Conservation (phyloP, 169 alveolate species). For the Babesia ovis region DNA sequence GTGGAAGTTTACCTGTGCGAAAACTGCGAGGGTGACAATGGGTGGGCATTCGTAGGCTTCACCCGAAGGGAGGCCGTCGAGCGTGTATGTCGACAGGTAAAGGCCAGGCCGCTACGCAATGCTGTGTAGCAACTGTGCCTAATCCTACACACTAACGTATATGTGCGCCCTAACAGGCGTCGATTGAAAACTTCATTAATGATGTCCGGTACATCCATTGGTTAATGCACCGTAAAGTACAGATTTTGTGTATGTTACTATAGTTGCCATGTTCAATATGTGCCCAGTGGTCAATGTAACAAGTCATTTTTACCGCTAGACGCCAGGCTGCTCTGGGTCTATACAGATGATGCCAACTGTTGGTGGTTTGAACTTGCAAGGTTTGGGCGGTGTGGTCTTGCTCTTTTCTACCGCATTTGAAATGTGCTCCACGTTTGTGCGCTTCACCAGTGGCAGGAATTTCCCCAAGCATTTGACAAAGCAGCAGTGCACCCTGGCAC, state of each 20-base stretch:
- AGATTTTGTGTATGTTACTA: no score
- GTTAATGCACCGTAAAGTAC: no score
- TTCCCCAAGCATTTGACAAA: constrained; percentile 58
- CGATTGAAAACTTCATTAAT: not conserved
- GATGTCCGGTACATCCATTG: not conserved
- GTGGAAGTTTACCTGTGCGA: constrained; percentile 75
- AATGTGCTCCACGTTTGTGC: constrained; percentile 61
- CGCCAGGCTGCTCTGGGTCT: not conserved
- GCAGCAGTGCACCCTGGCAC: constrained; percentile 65
- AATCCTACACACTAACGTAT: not conserved
- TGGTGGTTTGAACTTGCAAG: constrained; percentile 64
- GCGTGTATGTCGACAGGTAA: constrained; percentile 40
- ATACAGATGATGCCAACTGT: constrained; percentile 40
- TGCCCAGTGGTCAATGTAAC: no score
- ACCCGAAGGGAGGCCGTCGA: constrained; percentile 64
- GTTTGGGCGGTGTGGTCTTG: constrained; percentile 50
- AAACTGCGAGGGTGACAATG: constrained; percentile 67
- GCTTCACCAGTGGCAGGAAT: constrained; percentile 50
- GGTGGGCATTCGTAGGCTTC: constrained; percentile 83
- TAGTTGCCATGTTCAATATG: no score
- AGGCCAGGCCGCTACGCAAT: not conserved
- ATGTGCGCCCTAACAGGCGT: not conserved
- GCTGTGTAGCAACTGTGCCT: not conserved
- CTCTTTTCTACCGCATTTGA: constrained; percentile 51
- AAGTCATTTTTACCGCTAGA: not conserved